Evolutionary conservation across 495 filamentous ascomycete species (phyloP).

Genomic region (Penicillium samsonianum): DNA sequence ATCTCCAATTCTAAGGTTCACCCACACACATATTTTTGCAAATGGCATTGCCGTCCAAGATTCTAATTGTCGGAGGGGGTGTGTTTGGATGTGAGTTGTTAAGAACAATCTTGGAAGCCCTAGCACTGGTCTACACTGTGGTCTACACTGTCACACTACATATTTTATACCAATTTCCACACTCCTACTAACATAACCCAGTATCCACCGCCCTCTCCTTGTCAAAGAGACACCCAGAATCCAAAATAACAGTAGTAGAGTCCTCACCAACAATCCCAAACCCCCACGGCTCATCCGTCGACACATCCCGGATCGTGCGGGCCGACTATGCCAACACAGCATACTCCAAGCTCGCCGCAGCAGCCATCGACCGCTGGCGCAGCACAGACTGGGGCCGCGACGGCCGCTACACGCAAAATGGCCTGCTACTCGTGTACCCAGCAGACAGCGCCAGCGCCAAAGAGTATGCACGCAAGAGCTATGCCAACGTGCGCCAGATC

Average conservation of each 20-base stretch:
- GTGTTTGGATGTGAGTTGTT: constrained; percentile 69
- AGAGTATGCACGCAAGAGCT: constrained; percentile 66
- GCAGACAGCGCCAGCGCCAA: constrained; percentile 51
- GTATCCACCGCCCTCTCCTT: constrained; percentile 68
- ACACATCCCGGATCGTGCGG: constrained; percentile 76
- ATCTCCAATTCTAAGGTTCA: constrained; percentile 2
- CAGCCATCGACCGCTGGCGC: constrained; percentile 73
- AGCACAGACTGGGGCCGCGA: constrained; percentile 59
- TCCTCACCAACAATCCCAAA: constrained; percentile 65
- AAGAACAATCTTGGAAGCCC: not conserved
- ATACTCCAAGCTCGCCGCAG: constrained; percentile 68
- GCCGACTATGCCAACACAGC: constrained; percentile 76
- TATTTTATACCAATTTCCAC: constrained; percentile 1
- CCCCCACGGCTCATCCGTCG: constrained; percentile 69
- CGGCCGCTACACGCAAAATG: constrained; percentile 73
- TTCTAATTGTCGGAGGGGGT: constrained; percentile 76
- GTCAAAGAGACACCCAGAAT: constrained; percentile 54
- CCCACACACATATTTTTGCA: constrained; percentile 4
- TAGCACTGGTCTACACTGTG: not conserved
- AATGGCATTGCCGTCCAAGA: constrained; percentile 51
- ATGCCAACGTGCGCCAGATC: constrained; percentile 59
- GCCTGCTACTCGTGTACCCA: constrained; percentile 66
- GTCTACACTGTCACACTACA: constrained; percentile 1
- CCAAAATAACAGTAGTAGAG: constrained; percentile 68
- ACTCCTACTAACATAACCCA: constrained; percentile 23